These are phyloP conservation scores for Evansstolkia leycettana DNA, from an alignment of 495 filamentous ascomycete species.

Conservation along the genomic window DNA sequence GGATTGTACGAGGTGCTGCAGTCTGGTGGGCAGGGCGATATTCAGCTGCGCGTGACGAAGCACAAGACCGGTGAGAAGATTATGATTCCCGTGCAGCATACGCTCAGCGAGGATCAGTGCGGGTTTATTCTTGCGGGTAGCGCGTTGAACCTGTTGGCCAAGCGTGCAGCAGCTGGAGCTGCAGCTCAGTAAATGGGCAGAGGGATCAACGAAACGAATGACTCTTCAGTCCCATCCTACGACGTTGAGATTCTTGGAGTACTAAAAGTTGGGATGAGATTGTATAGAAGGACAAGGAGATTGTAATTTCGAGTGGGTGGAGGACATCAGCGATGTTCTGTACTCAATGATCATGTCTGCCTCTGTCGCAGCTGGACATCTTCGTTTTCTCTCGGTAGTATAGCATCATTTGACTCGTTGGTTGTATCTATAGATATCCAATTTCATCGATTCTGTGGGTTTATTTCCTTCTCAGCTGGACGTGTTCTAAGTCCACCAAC, in stretches of 20 bases:
- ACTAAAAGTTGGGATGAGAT: no score
- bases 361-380: no score
- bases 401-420: background rate
- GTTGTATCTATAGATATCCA: conserved; percentile 1
- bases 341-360: no score
- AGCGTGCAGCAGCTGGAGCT: conserved; percentile 13
- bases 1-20: conserved; percentile 36
- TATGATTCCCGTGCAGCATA: conserved; percentile 51
- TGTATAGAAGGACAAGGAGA: no score
- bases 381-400: no score
- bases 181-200: background rate
- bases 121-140: conserved; percentile 87
- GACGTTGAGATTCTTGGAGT: no score
- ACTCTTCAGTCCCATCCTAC: no score
- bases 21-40: conserved; percentile 63
- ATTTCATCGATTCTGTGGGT: background rate
- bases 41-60: conserved; percentile 53
- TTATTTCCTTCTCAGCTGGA: no score
- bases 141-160: conserved; percentile 77
- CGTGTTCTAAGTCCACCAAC: no score
- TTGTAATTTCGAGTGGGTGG: no score
- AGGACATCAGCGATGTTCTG: no score
- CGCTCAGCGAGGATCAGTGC: conserved; percentile 76
- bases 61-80: conserved; percentile 44
- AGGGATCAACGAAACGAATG: no score